These are phyloP conservation scores for Cyberlindnera subsufficiens DNA, from an alignment of 805 yeast genomes.

Conservation along the genomic window DNA sequence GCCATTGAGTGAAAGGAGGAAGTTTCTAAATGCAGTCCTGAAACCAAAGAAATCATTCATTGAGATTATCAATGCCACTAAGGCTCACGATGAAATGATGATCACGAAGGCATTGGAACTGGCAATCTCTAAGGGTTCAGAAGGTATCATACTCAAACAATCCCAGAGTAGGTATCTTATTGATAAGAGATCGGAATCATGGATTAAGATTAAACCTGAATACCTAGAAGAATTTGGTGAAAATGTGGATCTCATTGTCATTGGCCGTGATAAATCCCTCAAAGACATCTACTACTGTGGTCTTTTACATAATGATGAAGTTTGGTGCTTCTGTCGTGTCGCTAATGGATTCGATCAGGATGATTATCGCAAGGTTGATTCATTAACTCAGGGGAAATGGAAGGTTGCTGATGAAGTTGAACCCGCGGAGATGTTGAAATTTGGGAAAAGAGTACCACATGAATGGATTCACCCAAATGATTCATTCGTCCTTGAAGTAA, in stretches of 20 bases:
- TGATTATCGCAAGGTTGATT: slow-evolving; percentile 55
- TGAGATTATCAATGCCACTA: slow-evolving; percentile 38
- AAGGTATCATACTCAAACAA: slow-evolving; percentile 78
- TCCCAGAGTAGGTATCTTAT: slow-evolving; percentile 51
- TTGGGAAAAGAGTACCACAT: slow-evolving; percentile 59
- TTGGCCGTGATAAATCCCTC: slow-evolving; percentile 71
- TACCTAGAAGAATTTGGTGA: slow-evolving; percentile 84
- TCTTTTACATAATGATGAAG: slow-evolving; percentile 29
- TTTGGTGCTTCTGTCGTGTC: slow-evolving; percentile 66
- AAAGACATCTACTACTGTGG: slow-evolving; percentile 75
- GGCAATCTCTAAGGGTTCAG: slow-evolving; percentile 61
- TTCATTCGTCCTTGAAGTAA: slow-evolving; percentile 76
- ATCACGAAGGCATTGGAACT: slow-evolving; percentile 49
- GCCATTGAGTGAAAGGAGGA: slow-evolving; percentile 52
- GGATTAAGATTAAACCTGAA: slow-evolving; percentile 92
- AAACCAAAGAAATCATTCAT: slow-evolving; percentile 35
- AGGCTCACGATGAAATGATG: slow-evolving; percentile 41
- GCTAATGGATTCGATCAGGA: slow-evolving; percentile 76
- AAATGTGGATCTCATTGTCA: slow-evolving; percentile 69
- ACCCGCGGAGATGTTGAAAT: slow-evolving; percentile 37
- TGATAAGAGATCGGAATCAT: slow-evolving; percentile 55
- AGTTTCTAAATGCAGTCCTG: slow-evolving; percentile 39
- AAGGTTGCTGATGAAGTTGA: slow-evolving; percentile 26
- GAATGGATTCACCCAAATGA: slow-evolving; percentile 78
- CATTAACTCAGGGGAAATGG: slow-evolving; percentile 60